Percentiles rank a stretch among this genome's conserved stretches.
These are phyloP conservation scores for Pythium chondricola DNA, from an alignment of 352 stramenopile genomes.

Conservation along the genomic window DNA sequence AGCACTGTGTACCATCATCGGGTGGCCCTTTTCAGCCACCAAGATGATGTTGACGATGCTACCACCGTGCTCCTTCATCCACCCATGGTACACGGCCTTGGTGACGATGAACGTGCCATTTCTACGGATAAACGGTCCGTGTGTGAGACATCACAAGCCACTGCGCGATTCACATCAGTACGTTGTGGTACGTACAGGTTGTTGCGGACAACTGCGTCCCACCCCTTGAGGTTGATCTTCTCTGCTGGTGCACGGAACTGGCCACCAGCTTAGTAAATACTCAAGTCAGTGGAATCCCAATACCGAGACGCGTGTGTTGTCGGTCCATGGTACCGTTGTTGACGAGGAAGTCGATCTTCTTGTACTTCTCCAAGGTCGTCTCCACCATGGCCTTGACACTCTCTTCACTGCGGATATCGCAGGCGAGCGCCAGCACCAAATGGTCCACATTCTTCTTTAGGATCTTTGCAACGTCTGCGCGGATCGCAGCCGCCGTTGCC, in stretches of 20 bases:
- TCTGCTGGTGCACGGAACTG: slow-evolving; percentile 87
- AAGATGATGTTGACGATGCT: slow-evolving; percentile 89
- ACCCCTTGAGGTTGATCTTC: slow-evolving; percentile 86
- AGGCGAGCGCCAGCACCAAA: slow-evolving; percentile 34
- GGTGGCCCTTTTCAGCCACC: slow-evolving; percentile 86
- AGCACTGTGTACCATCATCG: slow-evolving; percentile 79
- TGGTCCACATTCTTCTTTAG: slow-evolving; percentile 17
- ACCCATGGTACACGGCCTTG: slow-evolving; percentile 71
- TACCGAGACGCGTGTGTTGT: not conserved
- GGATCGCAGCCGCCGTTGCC: slow-evolving; percentile 42
- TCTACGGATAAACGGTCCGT: slow-evolving; percentile 9
- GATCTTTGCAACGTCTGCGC: slow-evolving; percentile 25
- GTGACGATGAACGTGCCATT: slow-evolving; percentile 85
- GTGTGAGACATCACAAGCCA: too few relatives aligned
- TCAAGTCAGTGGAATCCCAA: too few relatives aligned
- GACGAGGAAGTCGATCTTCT: slow-evolving; percentile 86
- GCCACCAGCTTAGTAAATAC: slow-evolving; percentile 51
- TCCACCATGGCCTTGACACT: slow-evolving; percentile 59
- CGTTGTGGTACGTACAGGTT: slow-evolving; percentile 58
- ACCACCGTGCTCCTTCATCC: slow-evolving; percentile 76
- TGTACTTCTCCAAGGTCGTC: slow-evolving; percentile 55
- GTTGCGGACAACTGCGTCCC: slow-evolving; percentile 87
- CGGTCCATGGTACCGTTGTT: slow-evolving; percentile 82
- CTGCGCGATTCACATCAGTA: too few relatives aligned
- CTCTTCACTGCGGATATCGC: slow-evolving; percentile 59